These are phyloP conservation scores for Erigeron philadelphicus DNA, from an alignment of 140 eudicot genomes.

Conservation along the genomic window DNA sequence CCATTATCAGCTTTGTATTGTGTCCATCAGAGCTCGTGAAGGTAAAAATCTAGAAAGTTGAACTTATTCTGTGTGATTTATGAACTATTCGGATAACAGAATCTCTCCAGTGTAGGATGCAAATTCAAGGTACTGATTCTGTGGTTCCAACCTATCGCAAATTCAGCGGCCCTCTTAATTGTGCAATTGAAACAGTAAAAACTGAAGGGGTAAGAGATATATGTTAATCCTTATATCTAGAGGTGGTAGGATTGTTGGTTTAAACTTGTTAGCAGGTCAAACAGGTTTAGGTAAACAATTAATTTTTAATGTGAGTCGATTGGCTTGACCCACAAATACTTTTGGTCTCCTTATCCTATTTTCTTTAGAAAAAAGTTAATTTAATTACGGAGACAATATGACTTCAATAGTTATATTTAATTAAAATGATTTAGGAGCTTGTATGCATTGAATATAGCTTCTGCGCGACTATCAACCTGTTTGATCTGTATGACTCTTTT, in stretches of 20 bases:
- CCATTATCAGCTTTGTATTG: constrained; percentile 69
- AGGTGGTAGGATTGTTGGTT: not conserved
- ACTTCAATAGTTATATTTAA: too few relatives aligned
- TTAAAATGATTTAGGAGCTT: not conserved
- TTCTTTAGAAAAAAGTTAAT: too few relatives aligned
- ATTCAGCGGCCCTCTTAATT: constrained; percentile 71
- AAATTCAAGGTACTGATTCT: constrained; percentile 84
- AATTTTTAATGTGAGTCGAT: too few relatives aligned
- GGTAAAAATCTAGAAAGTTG: constrained; percentile 35
- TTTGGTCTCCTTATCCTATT: too few relatives aligned
- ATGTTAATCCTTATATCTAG: constrained; percentile 4
- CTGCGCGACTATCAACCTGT: not conserved
- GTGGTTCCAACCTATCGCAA: constrained; percentile 46
- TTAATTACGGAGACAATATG: too few relatives aligned
- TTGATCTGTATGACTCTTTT: not conserved
- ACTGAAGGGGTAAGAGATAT: constrained; percentile 66
- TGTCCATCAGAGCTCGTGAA: constrained; percentile 91
- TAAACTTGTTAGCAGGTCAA: not conserved
- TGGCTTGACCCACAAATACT: too few relatives aligned
- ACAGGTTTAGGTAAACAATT: too few relatives aligned
- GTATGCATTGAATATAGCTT: not conserved
- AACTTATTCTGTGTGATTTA: constrained; percentile 18
- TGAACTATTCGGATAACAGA: constrained; percentile 34
- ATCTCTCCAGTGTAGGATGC: constrained; percentile 95
- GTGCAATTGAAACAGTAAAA: constrained; percentile 70